A percentile compares a stretch with the other conserved stretches of the same genome.
These are phyloP conservation scores for Solanum paucissectum DNA, from an alignment of 257 asterid genomes.

Conservation along the genomic window DNA sequence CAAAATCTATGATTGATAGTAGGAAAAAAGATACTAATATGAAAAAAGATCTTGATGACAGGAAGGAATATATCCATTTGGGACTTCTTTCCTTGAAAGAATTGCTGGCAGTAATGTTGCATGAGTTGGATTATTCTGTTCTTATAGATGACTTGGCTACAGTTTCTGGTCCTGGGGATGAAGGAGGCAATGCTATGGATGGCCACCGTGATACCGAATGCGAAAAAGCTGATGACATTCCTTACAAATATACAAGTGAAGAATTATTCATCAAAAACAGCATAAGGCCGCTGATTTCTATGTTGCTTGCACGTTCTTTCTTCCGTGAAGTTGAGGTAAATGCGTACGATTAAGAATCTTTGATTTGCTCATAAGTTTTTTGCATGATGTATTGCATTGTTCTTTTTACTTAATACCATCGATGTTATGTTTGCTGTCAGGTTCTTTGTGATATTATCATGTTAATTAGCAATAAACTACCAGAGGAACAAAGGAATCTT, in stretches of 20 bases:
- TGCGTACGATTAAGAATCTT: neutral
- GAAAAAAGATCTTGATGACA: constrained; percentile 40
- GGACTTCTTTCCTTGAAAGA: constrained; percentile 61
- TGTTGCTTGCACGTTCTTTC: constrained; percentile 44
- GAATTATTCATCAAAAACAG: constrained; percentile 44
- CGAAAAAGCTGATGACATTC: constrained; percentile 32
- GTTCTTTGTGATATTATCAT: constrained; percentile 40
- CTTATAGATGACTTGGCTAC: constrained; percentile 51
- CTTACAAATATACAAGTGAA: constrained; percentile 37
- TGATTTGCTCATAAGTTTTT: neutral
- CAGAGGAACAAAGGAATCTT: constrained; percentile 40
- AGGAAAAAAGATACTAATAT: constrained; percentile 43
- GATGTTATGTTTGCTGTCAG: neutral
- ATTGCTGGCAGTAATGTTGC: constrained; percentile 38
- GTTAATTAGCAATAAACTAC: constrained; percentile 51
- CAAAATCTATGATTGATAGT: constrained; percentile 20
- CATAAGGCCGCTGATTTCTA: constrained; percentile 40
- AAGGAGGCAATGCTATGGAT: constrained; percentile 6
- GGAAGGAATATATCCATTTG: constrained; percentile 45
- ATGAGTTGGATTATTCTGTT: constrained; percentile 27
- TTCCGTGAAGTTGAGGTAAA: constrained; percentile 76
- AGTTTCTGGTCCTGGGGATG: constrained; percentile 27
- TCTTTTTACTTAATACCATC: neutral
- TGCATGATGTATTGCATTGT: neutral
- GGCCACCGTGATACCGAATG: constrained; percentile 18